A percentile compares a stretch with the other conserved stretches of the same genome.
phyloP scores from a whole-genome alignment of 306 rosid species.

The Phaseolus lunatus region DNA sequence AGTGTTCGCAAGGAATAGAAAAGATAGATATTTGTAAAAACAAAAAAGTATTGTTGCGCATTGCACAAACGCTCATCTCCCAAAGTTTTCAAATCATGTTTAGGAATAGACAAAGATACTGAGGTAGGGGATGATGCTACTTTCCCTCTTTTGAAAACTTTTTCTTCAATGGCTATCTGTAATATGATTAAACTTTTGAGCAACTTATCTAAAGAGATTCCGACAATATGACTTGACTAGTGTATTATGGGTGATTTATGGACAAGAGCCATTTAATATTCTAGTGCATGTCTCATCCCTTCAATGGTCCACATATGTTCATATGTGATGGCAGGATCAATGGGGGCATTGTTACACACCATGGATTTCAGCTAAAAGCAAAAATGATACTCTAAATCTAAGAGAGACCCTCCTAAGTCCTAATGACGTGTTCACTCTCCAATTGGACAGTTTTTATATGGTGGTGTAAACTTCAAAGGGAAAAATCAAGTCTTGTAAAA shows the following conservation, averaged over 20 bases:
- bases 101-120: slow-evolving; percentile 47
- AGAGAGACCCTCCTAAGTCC: neutral
- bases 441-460: neutral
- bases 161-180: slow-evolving; percentile 29
- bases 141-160: slow-evolving; percentile 39
- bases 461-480: neutral
- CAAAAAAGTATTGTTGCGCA: slow-evolving; percentile 38
- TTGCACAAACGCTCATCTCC: slow-evolving; percentile 32
- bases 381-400: neutral
- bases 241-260: slow-evolving; percentile 43
- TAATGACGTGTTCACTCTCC: neutral
- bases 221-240: slow-evolving; percentile 48
- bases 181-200: slow-evolving; percentile 43
- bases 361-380: slow-evolving; percentile 31
- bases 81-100: slow-evolving; percentile 41
- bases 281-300: slow-evolving; percentile 46
- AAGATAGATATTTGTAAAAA: slow-evolving; percentile 24
- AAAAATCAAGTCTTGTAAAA: neutral
- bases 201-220: slow-evolving; percentile 44
- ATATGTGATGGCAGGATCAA: slow-evolving; percentile 15
- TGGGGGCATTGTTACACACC: slow-evolving; percentile 20
- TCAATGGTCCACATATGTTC: slow-evolving; percentile 35
- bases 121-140: slow-evolving; percentile 33
- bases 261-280: slow-evolving; percentile 43
- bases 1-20: slow-evolving; percentile 10